A percentile compares a stretch with the other conserved stretches of the same genome.
Evolutionary conservation across 129 eudicot species (phyloP).

Genomic region (Tagetes patula): DNA sequence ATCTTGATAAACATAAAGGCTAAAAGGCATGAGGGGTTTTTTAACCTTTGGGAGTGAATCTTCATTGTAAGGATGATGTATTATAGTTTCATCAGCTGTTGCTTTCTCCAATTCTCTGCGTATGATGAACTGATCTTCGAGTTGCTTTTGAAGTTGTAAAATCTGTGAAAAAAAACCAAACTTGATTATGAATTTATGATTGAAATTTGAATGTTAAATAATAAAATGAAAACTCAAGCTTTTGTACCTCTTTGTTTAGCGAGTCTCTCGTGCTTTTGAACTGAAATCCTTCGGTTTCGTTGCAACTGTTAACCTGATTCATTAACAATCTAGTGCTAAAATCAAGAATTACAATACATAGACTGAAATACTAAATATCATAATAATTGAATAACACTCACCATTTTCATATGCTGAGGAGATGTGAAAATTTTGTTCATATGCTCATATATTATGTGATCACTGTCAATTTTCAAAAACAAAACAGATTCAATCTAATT

Average conservation of each 20-base stretch:
- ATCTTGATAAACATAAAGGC: slow-evolving; percentile 1
- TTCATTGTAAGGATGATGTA: slow-evolving; percentile 34
- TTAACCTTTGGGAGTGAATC: slow-evolving; percentile 45
- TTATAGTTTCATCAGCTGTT: slow-evolving; percentile 27
- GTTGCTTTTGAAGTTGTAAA: slow-evolving; percentile 56
- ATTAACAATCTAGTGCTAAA: slow-evolving; percentile 28
- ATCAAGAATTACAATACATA: neutral
- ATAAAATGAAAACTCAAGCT: neutral
- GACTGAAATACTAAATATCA: slow-evolving; percentile 12
- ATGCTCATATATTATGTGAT: slow-evolving; percentile 36
- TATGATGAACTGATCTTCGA: slow-evolving; percentile 47
- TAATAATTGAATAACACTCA: slow-evolving; percentile 9
- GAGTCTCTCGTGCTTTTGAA: slow-evolving; percentile 35
- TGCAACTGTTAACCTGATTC: slow-evolving; percentile 34
- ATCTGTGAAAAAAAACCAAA: slow-evolving; percentile 37
- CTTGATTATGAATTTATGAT: neutral
- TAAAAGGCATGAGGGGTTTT: neutral
- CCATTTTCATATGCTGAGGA: slow-evolving; percentile 30
- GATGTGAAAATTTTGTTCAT: slow-evolving; percentile 24
- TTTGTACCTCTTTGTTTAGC: slow-evolving; percentile 51
- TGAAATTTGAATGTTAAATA: no score
- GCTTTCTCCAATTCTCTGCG: slow-evolving; percentile 56
- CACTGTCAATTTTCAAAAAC: slow-evolving; percentile 38
- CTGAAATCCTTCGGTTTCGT: slow-evolving; percentile 40
- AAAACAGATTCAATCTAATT: neutral